Evolutionary conservation across 2,329 filamentous ascomycete species (phyloP).

Genomic region (Claviceps purpurea): DNA sequence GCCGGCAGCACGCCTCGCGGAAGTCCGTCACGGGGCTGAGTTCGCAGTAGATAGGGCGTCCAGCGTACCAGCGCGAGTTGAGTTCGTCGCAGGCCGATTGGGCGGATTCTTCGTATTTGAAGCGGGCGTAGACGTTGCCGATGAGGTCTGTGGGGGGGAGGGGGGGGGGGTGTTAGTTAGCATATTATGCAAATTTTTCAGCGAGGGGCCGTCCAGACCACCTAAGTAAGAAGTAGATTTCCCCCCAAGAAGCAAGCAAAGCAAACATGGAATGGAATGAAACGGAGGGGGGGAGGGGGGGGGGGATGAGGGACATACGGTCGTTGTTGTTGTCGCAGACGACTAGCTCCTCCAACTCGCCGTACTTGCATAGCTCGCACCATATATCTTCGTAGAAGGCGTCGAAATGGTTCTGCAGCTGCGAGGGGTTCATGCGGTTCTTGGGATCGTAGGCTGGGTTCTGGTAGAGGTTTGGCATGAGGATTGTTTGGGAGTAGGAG

Average conservation of each 20-base stretch:
- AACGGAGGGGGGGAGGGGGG: no score
- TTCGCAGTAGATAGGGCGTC: conserved; percentile 95
- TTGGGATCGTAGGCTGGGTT: conserved; percentile 96
- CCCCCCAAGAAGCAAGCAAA: no score
- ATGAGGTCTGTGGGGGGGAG: conserved; percentile 55
- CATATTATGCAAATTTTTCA: background rate
- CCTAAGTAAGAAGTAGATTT: background rate
- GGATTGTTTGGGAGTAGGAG: conserved; percentile 92
- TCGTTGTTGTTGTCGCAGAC: conserved; percentile 99
- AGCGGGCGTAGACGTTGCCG: conserved; percentile 97
- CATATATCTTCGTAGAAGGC: conserved; percentile 99
- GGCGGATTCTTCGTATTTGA: conserved; percentile 98
- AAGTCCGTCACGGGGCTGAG: conserved; percentile 95
- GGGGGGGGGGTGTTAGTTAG: conserved; percentile 11
- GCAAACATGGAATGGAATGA: no score
- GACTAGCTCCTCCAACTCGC: conserved; percentile 92
- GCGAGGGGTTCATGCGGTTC: conserved; percentile 89
- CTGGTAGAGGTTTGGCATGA: conserved; percentile 97
- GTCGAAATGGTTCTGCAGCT: conserved; percentile 98
- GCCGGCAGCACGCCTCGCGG: conserved; percentile 86
- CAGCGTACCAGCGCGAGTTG: conserved; percentile 94
- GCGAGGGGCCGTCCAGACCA: no score
- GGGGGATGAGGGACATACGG: conserved; percentile 39
- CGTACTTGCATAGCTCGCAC: conserved; percentile 99
- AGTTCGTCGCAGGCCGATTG: conserved; percentile 88